Base-by-base conservation (phyloP, 2,329 filamentous ascomycete genomes). In the Geoglossum cookeanum region DNA sequence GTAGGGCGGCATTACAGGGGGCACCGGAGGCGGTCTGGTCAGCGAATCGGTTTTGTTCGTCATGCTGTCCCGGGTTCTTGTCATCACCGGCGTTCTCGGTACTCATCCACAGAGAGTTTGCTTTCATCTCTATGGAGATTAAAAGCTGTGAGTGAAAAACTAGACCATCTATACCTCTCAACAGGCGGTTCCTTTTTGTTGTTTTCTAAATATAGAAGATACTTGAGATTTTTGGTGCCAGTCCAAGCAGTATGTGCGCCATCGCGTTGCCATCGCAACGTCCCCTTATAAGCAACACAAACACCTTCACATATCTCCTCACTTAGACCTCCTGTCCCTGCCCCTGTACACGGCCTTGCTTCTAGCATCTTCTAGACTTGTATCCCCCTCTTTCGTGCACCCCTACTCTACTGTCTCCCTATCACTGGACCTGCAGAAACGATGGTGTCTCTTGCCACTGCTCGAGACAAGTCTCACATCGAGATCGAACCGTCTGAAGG, bases 81-180 rank as follows among this genome's bases (percentile, higher is more conserved):
- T 44, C 54, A 55, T 55, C 37, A 55, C 29, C 22, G 54, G 54
- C 54, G 54, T 55, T 55, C 35, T 30, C 22, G 54, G 54, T 55
- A 39, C 35, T 55, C 54, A 55, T 55, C 54, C 54, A 55, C 35
- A 35, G n/a, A 32, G 32, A 39, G 22, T 55, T 39, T 4, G 33
- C 32, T 48, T 4, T 32, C 33, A 22, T 33, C 49, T 53, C 42
- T 9, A 6, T 22, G 4, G 17, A 45, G 42, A 45, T 22, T 11
- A 53, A 53, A 53, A 53, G 33, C 8, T n/a, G 48, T 53, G 22
- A 53, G 49, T 53, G n/a, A 53, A 49, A 53, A 49, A 17, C 7
- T 53, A 53, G 49, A 53, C 9, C 22, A 53, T 37, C 15, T 53
- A 37, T 22, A 30, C 30, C 49, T 33, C 15, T 53, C 49, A 53